These are phyloP conservation scores for Tylopilus sp. DNA, from an alignment of 768 basidiomycete genomes.

Conservation along the genomic window DNA sequence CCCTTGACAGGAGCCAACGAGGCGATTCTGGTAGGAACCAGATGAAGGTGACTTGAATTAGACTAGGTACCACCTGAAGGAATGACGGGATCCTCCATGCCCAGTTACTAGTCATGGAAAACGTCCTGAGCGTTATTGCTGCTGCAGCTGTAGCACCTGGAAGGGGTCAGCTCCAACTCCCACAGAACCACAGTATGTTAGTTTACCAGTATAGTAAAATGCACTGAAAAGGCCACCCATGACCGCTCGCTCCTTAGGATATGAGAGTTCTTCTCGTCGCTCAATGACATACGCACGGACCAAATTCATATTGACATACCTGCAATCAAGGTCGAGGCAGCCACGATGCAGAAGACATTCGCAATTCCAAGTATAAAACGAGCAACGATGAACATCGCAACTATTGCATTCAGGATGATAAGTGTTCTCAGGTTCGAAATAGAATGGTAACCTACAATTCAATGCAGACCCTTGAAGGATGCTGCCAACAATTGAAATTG, in stretches of 20 bases:
- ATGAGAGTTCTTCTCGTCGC: slow-evolving; percentile 7
- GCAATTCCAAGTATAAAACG: slow-evolving; percentile 17
- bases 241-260: slow-evolving; percentile 18
- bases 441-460: slow-evolving; percentile 2
- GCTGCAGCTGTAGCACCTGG: slow-evolving; percentile 35
- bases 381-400: slow-evolving; percentile 8
- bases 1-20: slow-evolving; percentile 58
- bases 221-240: neutral
- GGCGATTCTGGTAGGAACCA: slow-evolving; percentile 61
- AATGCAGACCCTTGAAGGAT: slow-evolving; percentile 15
- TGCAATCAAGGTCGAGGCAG: slow-evolving; percentile 22
- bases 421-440: neutral
- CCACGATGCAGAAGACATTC: slow-evolving; percentile 13
- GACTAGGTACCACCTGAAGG: slow-evolving; percentile 51
- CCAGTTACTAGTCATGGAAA: slow-evolving; percentile 54
- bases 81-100: slow-evolving; percentile 62
- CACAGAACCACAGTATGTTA: neutral
- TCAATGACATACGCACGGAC: neutral
- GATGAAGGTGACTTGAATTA: slow-evolving; percentile 53
- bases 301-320: slow-evolving; percentile 5
- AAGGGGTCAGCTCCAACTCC: neutral
- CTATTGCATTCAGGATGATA: neutral
- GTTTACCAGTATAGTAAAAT: slow-evolving; percentile 1
- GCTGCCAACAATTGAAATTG: slow-evolving; percentile 5
- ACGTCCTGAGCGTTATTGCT: slow-evolving; percentile 58